Evolutionary conservation across 768 basidiomycete species (phyloP), one percentile per base, ranked within the genome.

Genomic region (Butyriboletus loyo): DNA sequence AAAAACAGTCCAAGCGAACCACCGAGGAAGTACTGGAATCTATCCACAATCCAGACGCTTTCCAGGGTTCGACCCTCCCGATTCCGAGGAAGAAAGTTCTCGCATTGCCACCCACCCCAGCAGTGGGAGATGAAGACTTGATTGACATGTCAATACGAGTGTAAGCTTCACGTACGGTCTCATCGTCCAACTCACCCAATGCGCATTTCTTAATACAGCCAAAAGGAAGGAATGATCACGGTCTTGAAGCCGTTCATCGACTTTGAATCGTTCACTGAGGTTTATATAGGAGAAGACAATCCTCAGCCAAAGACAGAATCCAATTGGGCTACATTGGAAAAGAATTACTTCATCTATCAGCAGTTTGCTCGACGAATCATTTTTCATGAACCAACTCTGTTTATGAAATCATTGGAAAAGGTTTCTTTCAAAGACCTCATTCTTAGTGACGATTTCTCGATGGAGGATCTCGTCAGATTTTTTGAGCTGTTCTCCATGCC

Each of bases 351-450:
- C 11, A 14, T 53, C 17, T 37, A 46, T 15, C 57, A 53, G 15
- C 72, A 71, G 25, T 70, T 63, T 47, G 46, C 53, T 31, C 63
- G 70, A 7, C 59, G 71, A 0, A 60, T 71, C 25, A 56, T 71
- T 37, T 66, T 68, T 24, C 56, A 72, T 21, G 50, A 72, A 11
- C 64, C 63, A 1, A 51, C 32, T 11, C 58, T 72, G 3, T 67
- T 64, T 30, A 51, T 62, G 56, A 67, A 66, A 41, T 52, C 68
- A 4, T n/a, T 63, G 24, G 61, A 61, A 14, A 71, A 59, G 35
- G 70, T 68, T 3, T 72, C 70, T 14, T 59, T 72, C 46, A 60
- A 60, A 41, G 70, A 72, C 43, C 46, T 72, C n/a, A 34, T 71
- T 21, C 55, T 71, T 36, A 61, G 65, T 27, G 62, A 72, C 4